Evolutionary conservation across 441 rosid species (phyloP).

Genomic region (Daphne laureola): DNA sequence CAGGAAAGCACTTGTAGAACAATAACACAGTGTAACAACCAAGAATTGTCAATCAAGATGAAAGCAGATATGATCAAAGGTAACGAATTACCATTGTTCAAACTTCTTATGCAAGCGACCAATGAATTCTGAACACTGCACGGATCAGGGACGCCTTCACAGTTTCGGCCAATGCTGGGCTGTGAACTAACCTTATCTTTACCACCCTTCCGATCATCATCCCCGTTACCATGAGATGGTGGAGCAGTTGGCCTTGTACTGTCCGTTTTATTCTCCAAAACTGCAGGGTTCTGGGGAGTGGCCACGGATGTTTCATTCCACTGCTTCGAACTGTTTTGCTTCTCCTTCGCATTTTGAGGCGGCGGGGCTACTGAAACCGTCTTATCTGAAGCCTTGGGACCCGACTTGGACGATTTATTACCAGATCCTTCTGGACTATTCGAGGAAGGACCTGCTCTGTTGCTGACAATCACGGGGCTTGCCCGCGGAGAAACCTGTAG

Average conservation of each 20-base stretch:
- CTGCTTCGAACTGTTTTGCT: not conserved
- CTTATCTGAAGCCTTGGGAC: constrained; percentile 15
- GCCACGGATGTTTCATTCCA: constrained; percentile 13
- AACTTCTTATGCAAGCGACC: constrained; percentile 51
- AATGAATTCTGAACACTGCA: constrained; percentile 28
- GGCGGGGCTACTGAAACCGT: constrained; percentile 20
- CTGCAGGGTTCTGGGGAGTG: constrained; percentile 16
- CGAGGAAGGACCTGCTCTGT: constrained; percentile 11
- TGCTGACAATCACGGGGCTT: constrained; percentile 20
- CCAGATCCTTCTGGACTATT: constrained; percentile 8
- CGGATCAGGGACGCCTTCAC: constrained; percentile 31
- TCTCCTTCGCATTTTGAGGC: constrained; percentile 20
- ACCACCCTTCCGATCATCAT: constrained; percentile 12
- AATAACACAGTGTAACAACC: too few species aligned
- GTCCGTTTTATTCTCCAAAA: constrained; percentile 2
- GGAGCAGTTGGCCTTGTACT: constrained; percentile 7
- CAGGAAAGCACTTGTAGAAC: too few species aligned
- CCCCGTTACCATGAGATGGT: constrained; percentile 5
- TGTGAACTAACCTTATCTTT: constrained; percentile 20
- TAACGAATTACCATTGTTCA: constrained; percentile 36
- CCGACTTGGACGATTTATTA: constrained; percentile 17
- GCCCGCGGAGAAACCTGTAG: constrained; percentile 42
- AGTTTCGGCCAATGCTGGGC: constrained; percentile 26
- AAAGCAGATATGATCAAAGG: constrained; percentile 3
- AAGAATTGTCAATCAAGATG: too few species aligned